Conservation (phyloP, 2,329 filamentous ascomycete genomes). For the Furcasterigmium sp. region DNA sequence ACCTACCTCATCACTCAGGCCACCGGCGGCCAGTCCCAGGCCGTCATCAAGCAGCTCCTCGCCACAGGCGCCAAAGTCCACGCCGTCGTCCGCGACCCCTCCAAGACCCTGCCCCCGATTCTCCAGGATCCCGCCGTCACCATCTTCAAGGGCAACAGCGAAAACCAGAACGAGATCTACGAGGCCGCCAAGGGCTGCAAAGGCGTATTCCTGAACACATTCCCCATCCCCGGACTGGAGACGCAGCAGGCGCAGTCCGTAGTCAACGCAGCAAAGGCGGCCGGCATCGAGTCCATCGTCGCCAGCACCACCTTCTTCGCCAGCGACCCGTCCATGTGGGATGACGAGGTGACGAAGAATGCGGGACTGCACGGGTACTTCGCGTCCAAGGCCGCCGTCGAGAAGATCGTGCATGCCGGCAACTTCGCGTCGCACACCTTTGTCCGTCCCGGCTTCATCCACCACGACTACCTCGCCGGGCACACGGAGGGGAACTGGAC, state of each 20-base stretch:
- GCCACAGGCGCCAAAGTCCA: slow-evolving; percentile 25
- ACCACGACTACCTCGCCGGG: slow-evolving; percentile 20
- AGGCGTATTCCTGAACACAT: slow-evolving; percentile 22
- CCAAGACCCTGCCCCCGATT: slow-evolving; percentile 17
- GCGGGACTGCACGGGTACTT: slow-evolving; percentile 22
- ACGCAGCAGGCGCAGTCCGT: slow-evolving; percentile 23
- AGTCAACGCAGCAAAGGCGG: slow-evolving; percentile 22
- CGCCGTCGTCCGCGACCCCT: slow-evolving; percentile 26
- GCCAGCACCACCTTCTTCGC: slow-evolving; percentile 17
- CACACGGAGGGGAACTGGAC: slow-evolving; percentile 19
- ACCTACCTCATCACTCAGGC: slow-evolving; percentile 28
- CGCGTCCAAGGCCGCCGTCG: slow-evolving; percentile 29
- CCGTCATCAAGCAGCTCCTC: slow-evolving; percentile 24
- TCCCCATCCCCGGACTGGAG: slow-evolving; percentile 20
- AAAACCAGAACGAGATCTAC: slow-evolving; percentile 21
- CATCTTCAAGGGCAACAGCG: slow-evolving; percentile 29
- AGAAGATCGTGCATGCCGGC: slow-evolving; percentile 22
- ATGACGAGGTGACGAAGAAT: slow-evolving; percentile 9
- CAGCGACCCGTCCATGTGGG: slow-evolving; percentile 16
- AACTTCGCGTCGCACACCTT: slow-evolving; percentile 25
- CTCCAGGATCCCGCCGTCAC: slow-evolving; percentile 20
- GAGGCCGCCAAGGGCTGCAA: slow-evolving; percentile 25
- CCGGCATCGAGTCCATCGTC: slow-evolving; percentile 22
- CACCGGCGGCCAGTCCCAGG: slow-evolving; percentile 24
- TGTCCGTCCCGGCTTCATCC: slow-evolving; percentile 22